These are phyloP conservation scores for Ajuga chamaepitys DNA, from an alignment of 257 asterid species.

Conservation along the genomic window DNA sequence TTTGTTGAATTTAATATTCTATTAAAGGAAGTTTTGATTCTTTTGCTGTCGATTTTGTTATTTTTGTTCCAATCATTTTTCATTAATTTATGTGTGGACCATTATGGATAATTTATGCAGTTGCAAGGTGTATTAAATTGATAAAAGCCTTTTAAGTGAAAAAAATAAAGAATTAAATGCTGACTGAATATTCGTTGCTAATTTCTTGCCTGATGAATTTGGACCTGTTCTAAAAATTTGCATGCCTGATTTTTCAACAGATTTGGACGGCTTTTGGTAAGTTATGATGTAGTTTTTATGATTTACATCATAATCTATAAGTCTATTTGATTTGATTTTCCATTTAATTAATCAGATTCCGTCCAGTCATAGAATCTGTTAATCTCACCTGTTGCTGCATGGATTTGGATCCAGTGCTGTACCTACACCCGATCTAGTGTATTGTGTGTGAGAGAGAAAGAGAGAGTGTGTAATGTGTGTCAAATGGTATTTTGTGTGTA, in stretches of 20 bases:
- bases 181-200: background rate
- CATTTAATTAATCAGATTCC: background rate
- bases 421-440: too few species aligned
- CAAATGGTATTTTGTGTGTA: too few species aligned
- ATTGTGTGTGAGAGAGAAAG: too few species aligned
- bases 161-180: background rate
- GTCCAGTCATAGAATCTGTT: background rate
- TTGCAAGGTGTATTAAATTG: too few species aligned
- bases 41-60: conserved; percentile 3
- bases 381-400: too few species aligned
- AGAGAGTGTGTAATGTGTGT: too few species aligned
- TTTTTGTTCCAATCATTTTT: background rate
- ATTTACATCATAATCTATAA: background rate
- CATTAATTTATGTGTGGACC: background rate
- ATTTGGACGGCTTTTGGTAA: background rate
- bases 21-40: background rate
- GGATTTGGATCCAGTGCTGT: too few species aligned
- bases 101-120: background rate
- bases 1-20: background rate
- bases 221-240: background rate
- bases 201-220: background rate
- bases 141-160: background rate
- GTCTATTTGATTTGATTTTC: background rate
- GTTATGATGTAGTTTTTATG: background rate
- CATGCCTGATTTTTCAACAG: conserved; percentile 8